These are phyloP conservation scores for Cicer yamashitae DNA, from an alignment of 306 rosid genomes.

Conservation along the genomic window DNA sequence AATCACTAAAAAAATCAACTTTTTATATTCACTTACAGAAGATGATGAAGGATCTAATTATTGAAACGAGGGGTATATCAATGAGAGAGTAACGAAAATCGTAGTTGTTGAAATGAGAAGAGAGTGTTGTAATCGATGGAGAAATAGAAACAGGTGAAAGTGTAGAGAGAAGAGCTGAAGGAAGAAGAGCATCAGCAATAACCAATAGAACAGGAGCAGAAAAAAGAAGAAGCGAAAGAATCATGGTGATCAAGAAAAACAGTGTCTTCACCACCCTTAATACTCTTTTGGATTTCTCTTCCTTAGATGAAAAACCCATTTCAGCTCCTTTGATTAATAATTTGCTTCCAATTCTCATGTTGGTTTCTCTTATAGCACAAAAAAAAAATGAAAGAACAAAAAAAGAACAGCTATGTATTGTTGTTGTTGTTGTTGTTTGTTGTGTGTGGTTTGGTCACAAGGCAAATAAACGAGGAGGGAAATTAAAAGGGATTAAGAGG, in stretches of 20 bases:
- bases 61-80: conserved; percentile 86
- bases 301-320: conserved; percentile 83
- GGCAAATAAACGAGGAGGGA: background rate
- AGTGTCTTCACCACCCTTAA: conserved; percentile 74
- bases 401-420: background rate
- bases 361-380: background rate
- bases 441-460: conserved; percentile 21
- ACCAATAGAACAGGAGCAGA: conserved; percentile 84
- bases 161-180: conserved; percentile 82
- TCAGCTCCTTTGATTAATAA: background rate
- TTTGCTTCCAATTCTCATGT: background rate
- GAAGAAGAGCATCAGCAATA: conserved; percentile 73
- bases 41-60: conserved; percentile 76
- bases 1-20: background rate
- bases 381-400: background rate
- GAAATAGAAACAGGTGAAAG: conserved; percentile 57
- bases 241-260: conserved; percentile 85
- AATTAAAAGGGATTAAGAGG: conserved; percentile 1
- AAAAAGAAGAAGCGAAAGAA: conserved; percentile 75
- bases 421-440: background rate
- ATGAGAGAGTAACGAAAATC: conserved; percentile 84
- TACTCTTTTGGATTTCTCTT: conserved; percentile 70
- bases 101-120: conserved; percentile 73
- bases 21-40: conserved; percentile 63
- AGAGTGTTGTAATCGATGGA: conserved; percentile 54